Percentiles rank a stretch among this genome's conserved stretches.
Conservation (phyloP, 257 asterid species). For the Solanum corneliomulleri region DNA sequence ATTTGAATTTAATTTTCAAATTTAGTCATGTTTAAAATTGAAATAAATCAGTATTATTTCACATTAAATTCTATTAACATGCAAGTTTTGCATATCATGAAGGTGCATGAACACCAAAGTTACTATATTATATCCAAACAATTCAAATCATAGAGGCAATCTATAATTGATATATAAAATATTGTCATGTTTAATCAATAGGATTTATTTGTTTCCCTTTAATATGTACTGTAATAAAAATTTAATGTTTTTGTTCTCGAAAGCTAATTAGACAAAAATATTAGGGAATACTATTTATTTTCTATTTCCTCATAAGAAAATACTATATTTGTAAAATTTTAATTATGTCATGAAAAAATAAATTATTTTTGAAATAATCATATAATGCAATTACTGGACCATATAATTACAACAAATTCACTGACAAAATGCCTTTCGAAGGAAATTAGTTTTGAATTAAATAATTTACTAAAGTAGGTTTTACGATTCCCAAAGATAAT, state of each 20-base stretch:
- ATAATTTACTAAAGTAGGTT: not conserved
- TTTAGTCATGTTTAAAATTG: not conserved
- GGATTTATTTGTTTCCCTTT: not conserved
- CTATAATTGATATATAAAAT: not conserved
- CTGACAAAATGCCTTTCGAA: not conserved
- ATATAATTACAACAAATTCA: not conserved
- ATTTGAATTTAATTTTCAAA: not conserved
- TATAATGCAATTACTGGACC: not conserved
- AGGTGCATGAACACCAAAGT: not conserved
- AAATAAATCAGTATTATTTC: not conserved
- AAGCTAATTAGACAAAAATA: not conserved
- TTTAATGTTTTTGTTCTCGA: not conserved
- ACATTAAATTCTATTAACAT: not conserved
- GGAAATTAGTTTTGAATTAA: not conserved
- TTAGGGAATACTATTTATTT: not conserved
- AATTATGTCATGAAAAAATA: not conserved
- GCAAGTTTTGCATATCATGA: not conserved
- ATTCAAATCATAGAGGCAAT: not conserved
- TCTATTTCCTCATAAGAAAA: not conserved
- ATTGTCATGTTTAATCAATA: not conserved
- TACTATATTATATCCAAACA: not conserved
- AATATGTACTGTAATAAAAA: not conserved
- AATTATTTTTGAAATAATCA: not conserved
- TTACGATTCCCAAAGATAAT: not conserved
- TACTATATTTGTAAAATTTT: not conserved